Conservation (phyloP, 1,284 basidiomycete genomes). For the Hypsizygus ulmarius region DNA sequence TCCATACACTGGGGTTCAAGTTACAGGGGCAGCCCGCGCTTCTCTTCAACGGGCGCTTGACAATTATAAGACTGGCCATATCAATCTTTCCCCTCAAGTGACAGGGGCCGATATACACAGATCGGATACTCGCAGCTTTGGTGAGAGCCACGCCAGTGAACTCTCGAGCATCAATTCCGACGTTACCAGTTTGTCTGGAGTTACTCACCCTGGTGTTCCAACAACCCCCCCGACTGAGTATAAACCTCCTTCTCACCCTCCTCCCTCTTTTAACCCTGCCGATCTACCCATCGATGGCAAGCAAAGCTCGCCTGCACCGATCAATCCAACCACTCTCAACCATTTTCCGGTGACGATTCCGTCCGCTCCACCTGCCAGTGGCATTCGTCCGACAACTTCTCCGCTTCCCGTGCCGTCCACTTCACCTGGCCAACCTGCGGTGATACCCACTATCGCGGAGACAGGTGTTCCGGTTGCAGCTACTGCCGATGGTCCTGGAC, state of each 20-base stretch:
- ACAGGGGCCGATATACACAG: conserved; percentile 54
- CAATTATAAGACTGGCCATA: conserved; percentile 66
- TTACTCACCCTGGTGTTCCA: conserved; percentile 35
- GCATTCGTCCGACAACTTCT: conserved; percentile 25
- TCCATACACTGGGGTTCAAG: conserved; percentile 59
- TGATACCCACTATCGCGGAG: conserved; percentile 61
- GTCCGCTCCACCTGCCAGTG: conserved; percentile 24
- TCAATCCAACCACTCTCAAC: conserved; percentile 55
- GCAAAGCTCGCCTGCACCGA: conserved; percentile 32
- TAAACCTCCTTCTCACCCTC: conserved; percentile 14
- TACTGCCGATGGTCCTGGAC: conserved; percentile 55
- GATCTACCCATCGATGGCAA: conserved; percentile 16
- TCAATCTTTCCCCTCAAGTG: conserved; percentile 46
- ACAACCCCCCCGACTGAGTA: conserved; percentile 38
- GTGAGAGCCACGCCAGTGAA: conserved; percentile 75
- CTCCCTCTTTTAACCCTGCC: conserved; percentile 18
- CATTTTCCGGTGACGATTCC: conserved; percentile 55
- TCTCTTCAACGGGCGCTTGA: conserved; percentile 76
- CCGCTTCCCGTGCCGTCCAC: conserved; percentile 19
- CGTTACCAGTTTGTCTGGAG: conserved; percentile 21
- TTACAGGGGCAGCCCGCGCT: conserved; percentile 66
- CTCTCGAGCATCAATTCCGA: conserved; percentile 52
- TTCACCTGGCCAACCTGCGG: conserved; percentile 28
- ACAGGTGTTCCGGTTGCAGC: conserved; percentile 56
- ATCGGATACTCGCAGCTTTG: conserved; percentile 76